Percentiles rank a stretch among this genome's conserved stretches.
phyloP scores from a whole-genome alignment of 371 early-diverging fungal species.

The Fennellomyces sp. region DNA sequence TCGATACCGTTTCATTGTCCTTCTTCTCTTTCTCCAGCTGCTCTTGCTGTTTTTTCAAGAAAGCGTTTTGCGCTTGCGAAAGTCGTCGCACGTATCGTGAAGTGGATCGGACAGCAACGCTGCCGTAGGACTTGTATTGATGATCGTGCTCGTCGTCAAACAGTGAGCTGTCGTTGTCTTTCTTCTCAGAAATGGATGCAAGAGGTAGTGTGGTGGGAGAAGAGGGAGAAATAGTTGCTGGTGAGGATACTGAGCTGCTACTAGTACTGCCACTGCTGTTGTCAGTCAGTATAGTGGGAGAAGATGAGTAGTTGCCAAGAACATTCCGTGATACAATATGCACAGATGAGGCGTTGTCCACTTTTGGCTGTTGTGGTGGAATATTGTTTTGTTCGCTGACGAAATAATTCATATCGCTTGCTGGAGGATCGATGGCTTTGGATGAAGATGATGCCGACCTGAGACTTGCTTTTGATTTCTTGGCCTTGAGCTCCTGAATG shows the following conservation, averaged over 20 bases:
- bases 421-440: neutral
- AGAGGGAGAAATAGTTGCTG: neutral
- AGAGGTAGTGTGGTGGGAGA: neutral
- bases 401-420: too few relatives aligned
- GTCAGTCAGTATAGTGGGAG: neutral
- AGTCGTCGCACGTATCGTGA: constrained; percentile 17
- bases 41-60: neutral
- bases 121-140: constrained; percentile 7
- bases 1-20: neutral
- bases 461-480: neutral
- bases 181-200: neutral
- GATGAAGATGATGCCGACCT: neutral
- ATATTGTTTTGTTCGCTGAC: too few relatives aligned
- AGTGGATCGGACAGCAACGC: constrained; percentile 21
- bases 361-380: neutral
- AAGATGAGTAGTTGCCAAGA: neutral
- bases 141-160: neutral
- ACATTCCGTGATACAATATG: neutral
- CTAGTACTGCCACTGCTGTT: neutral
- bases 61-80: constrained; percentile 6
- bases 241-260: neutral
- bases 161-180: neutral
- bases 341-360: neutral
- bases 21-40: neutral
- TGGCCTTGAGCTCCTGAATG: neutral